Evolutionary conservation across 352 stramenopile species (phyloP).

Genomic region (Globisporangium middletonii): DNA sequence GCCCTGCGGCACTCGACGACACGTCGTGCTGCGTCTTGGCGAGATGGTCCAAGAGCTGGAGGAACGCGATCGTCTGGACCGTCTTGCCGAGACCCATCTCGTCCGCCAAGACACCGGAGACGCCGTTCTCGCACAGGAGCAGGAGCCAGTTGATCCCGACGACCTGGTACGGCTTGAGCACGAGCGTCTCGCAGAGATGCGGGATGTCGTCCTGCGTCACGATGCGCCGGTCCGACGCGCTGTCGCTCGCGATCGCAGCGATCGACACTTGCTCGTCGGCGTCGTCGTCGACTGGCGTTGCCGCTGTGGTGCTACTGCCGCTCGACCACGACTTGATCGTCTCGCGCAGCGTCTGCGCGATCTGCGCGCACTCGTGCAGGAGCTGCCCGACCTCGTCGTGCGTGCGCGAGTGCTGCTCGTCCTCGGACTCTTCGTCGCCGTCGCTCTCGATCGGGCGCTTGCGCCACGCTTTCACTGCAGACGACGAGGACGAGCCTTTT

Average conservation of each 20-base stretch:
- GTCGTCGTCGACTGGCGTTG: constrained; percentile 29
- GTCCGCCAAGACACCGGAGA: constrained; percentile 76
- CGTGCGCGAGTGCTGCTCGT: constrained; percentile 45
- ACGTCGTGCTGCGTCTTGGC: constrained; percentile 22
- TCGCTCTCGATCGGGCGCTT: constrained; percentile 11
- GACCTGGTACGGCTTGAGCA: constrained; percentile 83
- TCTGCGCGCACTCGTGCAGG: constrained; percentile 53
- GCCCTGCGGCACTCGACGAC: constrained; percentile 25
- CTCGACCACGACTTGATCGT: constrained; percentile 63
- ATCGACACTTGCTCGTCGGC: constrained; percentile 49
- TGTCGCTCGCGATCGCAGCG: constrained; percentile 26
- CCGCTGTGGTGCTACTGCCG: constrained; percentile 16
- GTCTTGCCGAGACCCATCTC: constrained; percentile 95
- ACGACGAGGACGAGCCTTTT: background rate
- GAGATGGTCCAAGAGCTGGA: constrained; percentile 53
- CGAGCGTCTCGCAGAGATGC: constrained; percentile 54
- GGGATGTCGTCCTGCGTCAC: constrained; percentile 70
- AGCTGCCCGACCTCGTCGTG: constrained; percentile 71
- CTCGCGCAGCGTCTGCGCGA: constrained; percentile 49
- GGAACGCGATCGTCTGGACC: constrained; percentile 79
- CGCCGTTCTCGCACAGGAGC: constrained; percentile 67
- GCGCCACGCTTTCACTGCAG: background rate
- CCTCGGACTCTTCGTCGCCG: constrained; percentile 39
- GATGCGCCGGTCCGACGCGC: constrained; percentile 27
- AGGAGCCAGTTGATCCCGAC: constrained; percentile 83